phyloP scores from a whole-genome alignment of 768 basidiomycete genomes.

The Terana coerulea region DNA sequence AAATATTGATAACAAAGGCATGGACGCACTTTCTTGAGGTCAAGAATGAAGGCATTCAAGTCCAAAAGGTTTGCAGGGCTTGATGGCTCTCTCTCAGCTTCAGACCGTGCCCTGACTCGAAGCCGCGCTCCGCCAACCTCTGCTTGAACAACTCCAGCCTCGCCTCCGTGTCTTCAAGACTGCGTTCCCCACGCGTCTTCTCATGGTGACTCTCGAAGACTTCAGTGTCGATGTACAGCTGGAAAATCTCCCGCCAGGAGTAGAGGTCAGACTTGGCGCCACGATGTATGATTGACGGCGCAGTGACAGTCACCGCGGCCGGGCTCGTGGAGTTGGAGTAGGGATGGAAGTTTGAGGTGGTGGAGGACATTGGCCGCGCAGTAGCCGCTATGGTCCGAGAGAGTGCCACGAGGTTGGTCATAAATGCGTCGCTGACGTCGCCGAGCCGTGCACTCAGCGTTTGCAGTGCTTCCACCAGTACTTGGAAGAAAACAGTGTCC shows the following conservation, averaged over 20 bases:
- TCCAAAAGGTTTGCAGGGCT: conserved; percentile 48
- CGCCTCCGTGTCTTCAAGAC: conserved; percentile 64
- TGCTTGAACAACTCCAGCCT: conserved; percentile 68
- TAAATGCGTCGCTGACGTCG: conserved; percentile 48
- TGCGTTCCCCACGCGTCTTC: conserved; percentile 59
- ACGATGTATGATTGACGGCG: conserved; percentile 9
- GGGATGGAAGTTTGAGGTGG: conserved; percentile 30
- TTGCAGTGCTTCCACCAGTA: conserved; percentile 59
- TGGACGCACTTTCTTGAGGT: conserved; percentile 67
- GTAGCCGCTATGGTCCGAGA: conserved; percentile 34
- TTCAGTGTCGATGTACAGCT: conserved; percentile 79
- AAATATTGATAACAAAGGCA: too few relatives aligned
- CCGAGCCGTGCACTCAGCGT: conserved; percentile 50
- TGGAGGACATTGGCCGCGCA: conserved; percentile 31
- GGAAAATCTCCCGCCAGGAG: conserved; percentile 88
- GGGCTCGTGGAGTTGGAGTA: conserved; percentile 28
- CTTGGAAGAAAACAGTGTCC: conserved; percentile 76
- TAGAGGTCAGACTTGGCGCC: conserved; percentile 59
- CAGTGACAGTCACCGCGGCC: conserved; percentile 18
- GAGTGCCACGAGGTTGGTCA: conserved; percentile 43
- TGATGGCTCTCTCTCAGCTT: conserved; percentile 43
- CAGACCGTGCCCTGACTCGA: conserved; percentile 37
- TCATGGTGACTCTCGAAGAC: conserved; percentile 79
- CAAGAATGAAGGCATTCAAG: conserved; percentile 74
- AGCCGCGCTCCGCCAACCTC: conserved; percentile 40